Evolutionary conservation across 208 protist genomes (phyloP), one percentile per base, ranked within the genome.

Genomic region (Leishmania tropica): DNA sequence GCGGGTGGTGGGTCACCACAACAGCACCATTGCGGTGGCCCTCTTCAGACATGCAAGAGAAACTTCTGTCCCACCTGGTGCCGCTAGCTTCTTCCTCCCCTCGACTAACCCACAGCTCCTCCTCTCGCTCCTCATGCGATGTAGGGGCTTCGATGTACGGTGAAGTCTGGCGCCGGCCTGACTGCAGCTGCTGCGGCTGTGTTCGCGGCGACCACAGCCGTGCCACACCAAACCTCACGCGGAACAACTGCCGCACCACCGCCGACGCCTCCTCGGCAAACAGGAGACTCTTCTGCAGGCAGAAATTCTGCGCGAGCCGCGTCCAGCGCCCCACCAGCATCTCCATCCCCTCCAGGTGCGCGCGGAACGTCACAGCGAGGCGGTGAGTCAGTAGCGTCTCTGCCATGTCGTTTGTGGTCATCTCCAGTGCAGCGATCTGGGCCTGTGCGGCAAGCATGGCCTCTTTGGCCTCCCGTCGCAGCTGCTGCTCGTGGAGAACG

Each of bases 201-300:
- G 45, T 10, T 28, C 6, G n/a, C 72, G 51, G n/a, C 17, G 48
- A 17, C 74, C 74, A 78, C 40, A 80, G 76, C 21, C 28, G 35
- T n/a, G 24, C 31, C n/a, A 87, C 17, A 4, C 88, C 80, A 72
- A 83, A 89, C 13, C 60, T 81, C 21, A 75, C 53, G 13, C 87
- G 74, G 81, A 91, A 83, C 48, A 85, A 79, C 53, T 80, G 78
- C 17, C 91, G 87, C 82, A 94, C 76, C 68, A 94, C 40, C 54
- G 60, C 74, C 5, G 83, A 73, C 75, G 86, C 86, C 79, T 94
- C 88, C 60, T 92, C 88, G 15, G 91, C 78, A 76, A 94, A 94
- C 42, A 94, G 75, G 0, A 90, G 71, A 68, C 84, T 89, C 76
- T 94, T 94, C 81, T 91, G 87, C 62, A 91, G 62, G 21, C 81